Evolutionary conservation across 306 rosid genomes (phyloP), one percentile per base, ranked within the genome.

Genomic region (Fragaria iinumae): DNA sequence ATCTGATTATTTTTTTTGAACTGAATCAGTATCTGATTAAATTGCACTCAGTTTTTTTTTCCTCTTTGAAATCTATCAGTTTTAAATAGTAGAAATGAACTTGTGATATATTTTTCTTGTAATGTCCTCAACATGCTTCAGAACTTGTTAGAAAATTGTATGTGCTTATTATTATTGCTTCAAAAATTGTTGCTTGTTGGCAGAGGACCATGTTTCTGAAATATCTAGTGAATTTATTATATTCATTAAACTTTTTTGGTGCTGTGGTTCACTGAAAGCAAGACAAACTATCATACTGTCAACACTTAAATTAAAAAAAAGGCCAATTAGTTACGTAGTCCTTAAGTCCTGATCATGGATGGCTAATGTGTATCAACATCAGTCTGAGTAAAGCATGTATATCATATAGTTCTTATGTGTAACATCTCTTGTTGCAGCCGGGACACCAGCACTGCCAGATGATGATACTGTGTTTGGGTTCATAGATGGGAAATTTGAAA

Each of bases 401-500:
- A 45, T 47, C 60, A 36, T 34, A 56, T 49, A 5, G 71, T 63
- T 29, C 23, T 32, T 60, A 27, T 65, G 50, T 39, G n/a, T 69
- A 47, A 39, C 67, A 75, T 36, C 21, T 69, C 48, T 60, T 48
- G 77, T 71, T 72, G 77, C 84, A 80, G 88, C 66, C 16, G 78
- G 71, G 74, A 68, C 78, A 82, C 53, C 86, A 72, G 62, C 79
- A 69, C 75, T 89, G 48, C 75, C 83, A 4, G 79, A 79, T 60
- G 71, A 86, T 76, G 73, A 86, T 76, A 76, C 84, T 4, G 93
- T 90, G 55, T 20, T 72, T 0, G 99, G 99, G 71, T 89, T 92
- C 29, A 95, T 95, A 67, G 99, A 95, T 76, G 99, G 97, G 48
- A 95, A 92, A 78, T 90, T 95, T 34, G 99, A 95, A 12, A 88